A percentile compares a stretch with the other conserved stretches of the same genome.
phyloP scores from a whole-genome alignment of 805 yeast species.

The Spathaspora passalidarum region DNA sequence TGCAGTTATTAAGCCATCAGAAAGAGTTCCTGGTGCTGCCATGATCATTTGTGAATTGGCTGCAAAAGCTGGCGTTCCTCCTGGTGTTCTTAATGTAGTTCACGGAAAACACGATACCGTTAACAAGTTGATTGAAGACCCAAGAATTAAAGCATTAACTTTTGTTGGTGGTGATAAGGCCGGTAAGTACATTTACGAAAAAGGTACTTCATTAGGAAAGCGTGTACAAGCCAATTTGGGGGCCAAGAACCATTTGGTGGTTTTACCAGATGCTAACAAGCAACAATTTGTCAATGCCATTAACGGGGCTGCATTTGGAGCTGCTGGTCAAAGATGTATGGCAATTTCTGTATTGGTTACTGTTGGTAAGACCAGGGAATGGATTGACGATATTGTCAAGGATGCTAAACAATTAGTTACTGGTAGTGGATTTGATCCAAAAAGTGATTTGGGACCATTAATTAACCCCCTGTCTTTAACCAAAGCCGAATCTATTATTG shows the following conservation, averaged over 20 bases:
- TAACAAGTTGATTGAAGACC: constrained; percentile 66
- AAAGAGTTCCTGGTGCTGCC: constrained; percentile 80
- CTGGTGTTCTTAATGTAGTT: constrained; percentile 67
- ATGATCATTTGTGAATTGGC: constrained; percentile 70
- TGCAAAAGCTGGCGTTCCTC: constrained; percentile 71
- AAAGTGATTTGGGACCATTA: constrained; percentile 71
- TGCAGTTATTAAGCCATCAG: constrained; percentile 58
- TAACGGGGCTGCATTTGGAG: constrained; percentile 77
- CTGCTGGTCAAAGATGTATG: constrained; percentile 85
- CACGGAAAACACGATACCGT: constrained; percentile 76
- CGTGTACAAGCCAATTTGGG: constrained; percentile 77
- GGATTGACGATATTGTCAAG: constrained; percentile 58
- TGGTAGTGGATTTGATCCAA: constrained; percentile 62
- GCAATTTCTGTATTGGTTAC: constrained; percentile 71
- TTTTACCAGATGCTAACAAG: constrained; percentile 71
- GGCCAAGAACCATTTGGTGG: constrained; percentile 74
- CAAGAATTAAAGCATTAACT: constrained; percentile 71
- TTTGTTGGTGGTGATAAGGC: constrained; percentile 81
- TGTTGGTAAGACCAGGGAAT: constrained; percentile 62
- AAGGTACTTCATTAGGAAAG: constrained; percentile 66
- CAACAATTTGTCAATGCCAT: constrained; percentile 60
- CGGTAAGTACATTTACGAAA: constrained; percentile 67
- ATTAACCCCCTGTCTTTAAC: constrained; percentile 57
- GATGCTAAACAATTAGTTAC: constrained; percentile 57
- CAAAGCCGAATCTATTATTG: constrained; percentile 55